These are phyloP conservation scores for Coemansia sp. DNA, from an alignment of 192 early-diverging fungal species.

Conservation along the genomic window DNA sequence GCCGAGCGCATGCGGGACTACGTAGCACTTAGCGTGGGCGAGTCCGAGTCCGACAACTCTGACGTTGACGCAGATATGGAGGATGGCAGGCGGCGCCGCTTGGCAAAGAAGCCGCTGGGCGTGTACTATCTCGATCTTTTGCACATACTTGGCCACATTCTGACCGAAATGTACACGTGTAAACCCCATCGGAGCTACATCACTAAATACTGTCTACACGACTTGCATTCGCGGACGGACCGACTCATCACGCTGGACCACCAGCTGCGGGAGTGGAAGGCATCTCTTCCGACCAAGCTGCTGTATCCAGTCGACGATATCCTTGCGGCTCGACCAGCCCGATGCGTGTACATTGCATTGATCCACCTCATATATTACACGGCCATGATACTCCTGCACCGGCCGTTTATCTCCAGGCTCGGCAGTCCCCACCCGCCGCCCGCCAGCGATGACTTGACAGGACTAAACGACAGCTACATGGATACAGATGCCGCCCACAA, in stretches of 20 bases:
- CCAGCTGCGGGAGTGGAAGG: slow-evolving; percentile 49
- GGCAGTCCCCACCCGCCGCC: slow-evolving; percentile 14
- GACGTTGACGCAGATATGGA: slow-evolving; percentile 6
- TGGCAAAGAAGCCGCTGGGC: slow-evolving; percentile 20
- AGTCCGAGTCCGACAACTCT: slow-evolving; percentile 29
- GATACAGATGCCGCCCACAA: background rate
- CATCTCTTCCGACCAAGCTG: slow-evolving; percentile 37
- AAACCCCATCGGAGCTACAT: slow-evolving; percentile 39
- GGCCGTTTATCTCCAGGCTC: slow-evolving; percentile 50
- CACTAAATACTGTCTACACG: slow-evolving; percentile 30
- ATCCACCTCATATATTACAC: slow-evolving; percentile 52
- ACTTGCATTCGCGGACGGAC: slow-evolving; percentile 38
- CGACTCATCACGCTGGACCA: slow-evolving; percentile 46
- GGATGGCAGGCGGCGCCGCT: slow-evolving; percentile 1
- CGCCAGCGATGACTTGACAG: background rate
- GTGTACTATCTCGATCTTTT: slow-evolving; percentile 49
- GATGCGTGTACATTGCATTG: slow-evolving; percentile 44
- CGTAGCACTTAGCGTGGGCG: slow-evolving; percentile 31
- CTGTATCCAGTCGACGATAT: slow-evolving; percentile 44
- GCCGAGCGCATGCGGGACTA: slow-evolving; percentile 45
- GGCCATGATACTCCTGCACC: slow-evolving; percentile 51
- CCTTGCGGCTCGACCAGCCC: slow-evolving; percentile 28
- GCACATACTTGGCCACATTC: slow-evolving; percentile 41
- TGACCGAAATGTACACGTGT: slow-evolving; percentile 53
- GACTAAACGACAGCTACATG: background rate